phyloP scores from a whole-genome alignment of 257 asterid genomes.

The Mitragyna speciosa region DNA sequence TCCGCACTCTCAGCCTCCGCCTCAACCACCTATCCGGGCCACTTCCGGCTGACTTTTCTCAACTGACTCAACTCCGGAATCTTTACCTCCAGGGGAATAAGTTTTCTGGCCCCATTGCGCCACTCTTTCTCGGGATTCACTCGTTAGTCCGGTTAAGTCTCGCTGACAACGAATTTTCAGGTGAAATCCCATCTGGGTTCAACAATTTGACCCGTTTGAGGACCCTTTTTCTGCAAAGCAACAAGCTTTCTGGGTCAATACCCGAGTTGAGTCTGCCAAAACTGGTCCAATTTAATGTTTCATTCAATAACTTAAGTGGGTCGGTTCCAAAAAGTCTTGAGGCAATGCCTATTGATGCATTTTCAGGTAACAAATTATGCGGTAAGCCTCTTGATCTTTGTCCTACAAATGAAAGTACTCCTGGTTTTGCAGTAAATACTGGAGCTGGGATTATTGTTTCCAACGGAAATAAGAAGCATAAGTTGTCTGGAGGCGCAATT shows the following conservation, averaged over 20 bases:
- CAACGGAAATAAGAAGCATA: slow-evolving; percentile 13
- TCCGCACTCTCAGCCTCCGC: slow-evolving; percentile 75
- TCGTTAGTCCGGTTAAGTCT: slow-evolving; percentile 56
- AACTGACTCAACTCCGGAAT: slow-evolving; percentile 51
- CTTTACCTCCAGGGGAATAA: slow-evolving; percentile 71
- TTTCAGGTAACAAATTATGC: slow-evolving; percentile 64
- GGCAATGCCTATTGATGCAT: slow-evolving; percentile 40
- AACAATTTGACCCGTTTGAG: slow-evolving; percentile 64
- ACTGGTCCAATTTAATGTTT: slow-evolving; percentile 69
- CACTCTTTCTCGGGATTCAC: slow-evolving; percentile 32
- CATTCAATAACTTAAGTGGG: slow-evolving; percentile 62
- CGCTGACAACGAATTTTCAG: slow-evolving; percentile 60
- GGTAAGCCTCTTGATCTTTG: slow-evolving; percentile 61
- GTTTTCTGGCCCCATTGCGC: slow-evolving; percentile 49
- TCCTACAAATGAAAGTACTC: slow-evolving; percentile 11
- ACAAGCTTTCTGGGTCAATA: slow-evolving; percentile 50
- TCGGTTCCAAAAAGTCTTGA: slow-evolving; percentile 59
- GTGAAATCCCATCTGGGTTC: slow-evolving; percentile 46
- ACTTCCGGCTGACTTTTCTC: slow-evolving; percentile 54
- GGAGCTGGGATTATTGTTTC: slow-evolving; percentile 11
- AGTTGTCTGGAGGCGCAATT: slow-evolving; percentile 20
- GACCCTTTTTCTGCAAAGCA: slow-evolving; percentile 59
- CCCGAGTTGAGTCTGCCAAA: slow-evolving; percentile 54
- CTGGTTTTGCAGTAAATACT: slow-evolving; percentile 22
- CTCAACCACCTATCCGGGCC: slow-evolving; percentile 66